Evolutionary conservation across 2,329 filamentous ascomycete genomes (phyloP), one percentile per base, ranked within the genome.

Genomic region (Epichloe gansuensis): DNA sequence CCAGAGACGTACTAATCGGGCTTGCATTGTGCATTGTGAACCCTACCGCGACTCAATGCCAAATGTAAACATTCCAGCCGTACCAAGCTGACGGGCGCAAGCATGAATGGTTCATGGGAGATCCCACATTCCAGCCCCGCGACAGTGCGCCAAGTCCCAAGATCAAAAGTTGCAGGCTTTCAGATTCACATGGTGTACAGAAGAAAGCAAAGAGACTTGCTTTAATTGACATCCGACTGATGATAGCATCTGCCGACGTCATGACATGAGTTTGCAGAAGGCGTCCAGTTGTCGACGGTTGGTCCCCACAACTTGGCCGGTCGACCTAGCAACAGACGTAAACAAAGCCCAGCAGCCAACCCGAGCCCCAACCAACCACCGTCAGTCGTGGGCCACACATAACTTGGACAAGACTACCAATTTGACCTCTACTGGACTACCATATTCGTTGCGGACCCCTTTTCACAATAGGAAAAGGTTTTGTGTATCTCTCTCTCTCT

Each of bases 301-400:
- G 9, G 35, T 34, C 42, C 17, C 38, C 31, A 47, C 34, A 50
- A n/a, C 39, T 25, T 6, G 23, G 21, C 7, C 36, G 25, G 61
- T 67, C 58, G 62, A 59, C 66, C 59, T 57, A 56, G 64, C 66
- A 67, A 68, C 66, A 31, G 51, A 40, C 17, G 62, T 68, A 65
- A 68, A 68, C 66, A 68, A 64, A 58, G 49, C 40, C 53, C 42
- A 56, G 49, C 55, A 59, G 47, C 48, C 54, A 50, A 15, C 50
- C 53, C 51, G 52, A 52, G 54, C 54, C 54, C 59, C 55, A 56
- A 62, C 63, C 64, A 64, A 64, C 63, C 63, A 63, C 52, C 56
- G 31, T 31, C 3, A 8, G 31, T 31, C 31, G 52, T 55, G 57
- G 54, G 59, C 58, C 62, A 62, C 60, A 61, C 58, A 53, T 53